Conservation (phyloP, 2,329 filamentous ascomycete species). For the Venturiaceae sp. region DNA sequence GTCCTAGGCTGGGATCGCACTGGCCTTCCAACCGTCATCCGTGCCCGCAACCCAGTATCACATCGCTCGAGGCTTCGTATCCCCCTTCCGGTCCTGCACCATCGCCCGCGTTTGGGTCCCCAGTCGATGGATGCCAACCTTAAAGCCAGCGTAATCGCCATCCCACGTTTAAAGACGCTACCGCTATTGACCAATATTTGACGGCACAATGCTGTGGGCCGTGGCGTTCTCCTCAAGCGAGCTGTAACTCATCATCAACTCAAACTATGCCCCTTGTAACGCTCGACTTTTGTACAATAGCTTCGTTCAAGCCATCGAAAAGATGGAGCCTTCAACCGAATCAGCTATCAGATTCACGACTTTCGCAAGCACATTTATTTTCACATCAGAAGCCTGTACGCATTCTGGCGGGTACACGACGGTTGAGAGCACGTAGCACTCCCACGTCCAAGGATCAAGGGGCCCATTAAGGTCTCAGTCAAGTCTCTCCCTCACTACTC, state of each 20-base stretch:
- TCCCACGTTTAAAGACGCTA: neutral
- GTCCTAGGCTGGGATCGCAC: neutral
- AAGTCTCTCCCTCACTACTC: neutral
- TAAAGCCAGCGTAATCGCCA: neutral
- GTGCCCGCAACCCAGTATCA: neutral
- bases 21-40: neutral
- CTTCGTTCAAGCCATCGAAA: neutral
- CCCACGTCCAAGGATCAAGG: conserved; percentile 1
- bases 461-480: neutral
- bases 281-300: neutral
- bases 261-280: neutral
- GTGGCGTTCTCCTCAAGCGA: neutral
- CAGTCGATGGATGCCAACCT: neutral
- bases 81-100: neutral
- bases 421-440: neutral
- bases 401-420: neutral
- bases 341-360: neutral
- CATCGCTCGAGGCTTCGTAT: neutral
- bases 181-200: neutral
- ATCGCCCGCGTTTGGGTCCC: neutral
- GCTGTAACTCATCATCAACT: neutral
- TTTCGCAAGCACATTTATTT: neutral
- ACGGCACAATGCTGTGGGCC: neutral
- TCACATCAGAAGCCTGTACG: neutral
- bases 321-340: neutral